Conservation (phyloP, 352 stramenopile genomes). For the Pythium aquatile region DNA sequence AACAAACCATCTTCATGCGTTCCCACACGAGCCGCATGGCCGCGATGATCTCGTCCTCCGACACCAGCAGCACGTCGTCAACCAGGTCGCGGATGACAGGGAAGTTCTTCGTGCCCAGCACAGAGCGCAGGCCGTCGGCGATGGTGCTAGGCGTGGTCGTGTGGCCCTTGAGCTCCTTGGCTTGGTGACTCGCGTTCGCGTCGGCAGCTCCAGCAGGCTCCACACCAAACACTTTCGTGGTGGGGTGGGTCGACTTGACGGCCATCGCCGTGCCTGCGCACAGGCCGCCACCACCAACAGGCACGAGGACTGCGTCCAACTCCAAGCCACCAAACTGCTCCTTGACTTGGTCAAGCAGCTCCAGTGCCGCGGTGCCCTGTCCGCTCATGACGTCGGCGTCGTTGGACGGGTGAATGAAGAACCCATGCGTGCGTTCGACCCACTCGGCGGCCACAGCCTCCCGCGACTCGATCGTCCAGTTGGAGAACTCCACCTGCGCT, state of each 20-base stretch:
- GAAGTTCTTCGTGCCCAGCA: conserved; percentile 78
- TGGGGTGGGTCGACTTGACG: conserved; percentile 48
- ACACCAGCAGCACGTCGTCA: conserved; percentile 86
- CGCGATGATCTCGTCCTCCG: conserved; percentile 82
- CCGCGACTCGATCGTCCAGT: conserved; percentile 54
- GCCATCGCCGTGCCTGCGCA: conserved; percentile 80
- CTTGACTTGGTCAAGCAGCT: conserved; percentile 82
- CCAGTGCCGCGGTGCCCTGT: conserved; percentile 87
- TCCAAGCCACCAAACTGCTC: conserved; percentile 35
- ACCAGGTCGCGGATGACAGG: conserved; percentile 86
- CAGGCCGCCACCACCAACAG: conserved; percentile 84
- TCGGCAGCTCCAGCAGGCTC: conserved; percentile 65
- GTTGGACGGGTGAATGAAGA: conserved; percentile 91
- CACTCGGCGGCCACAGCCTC: conserved; percentile 40
- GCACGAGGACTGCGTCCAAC: conserved; percentile 85
- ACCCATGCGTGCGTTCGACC: conserved; percentile 27
- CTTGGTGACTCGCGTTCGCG: conserved; percentile 48
- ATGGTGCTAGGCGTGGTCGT: conserved; percentile 49
- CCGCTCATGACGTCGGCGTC: conserved; percentile 92
- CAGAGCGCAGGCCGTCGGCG: conserved; percentile 75
- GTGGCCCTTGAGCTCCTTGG: conserved; percentile 43
- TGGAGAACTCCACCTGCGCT: conserved; percentile 59
- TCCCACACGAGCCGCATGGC: conserved; percentile 88
- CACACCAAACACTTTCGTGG: conserved; percentile 68
- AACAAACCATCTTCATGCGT: conserved; percentile 81